A percentile compares a stretch with the other conserved stretches of the same genome.
Evolutionary conservation across 208 protist genomes (phyloP).

Genomic region (Leishmania braziliensis): DNA sequence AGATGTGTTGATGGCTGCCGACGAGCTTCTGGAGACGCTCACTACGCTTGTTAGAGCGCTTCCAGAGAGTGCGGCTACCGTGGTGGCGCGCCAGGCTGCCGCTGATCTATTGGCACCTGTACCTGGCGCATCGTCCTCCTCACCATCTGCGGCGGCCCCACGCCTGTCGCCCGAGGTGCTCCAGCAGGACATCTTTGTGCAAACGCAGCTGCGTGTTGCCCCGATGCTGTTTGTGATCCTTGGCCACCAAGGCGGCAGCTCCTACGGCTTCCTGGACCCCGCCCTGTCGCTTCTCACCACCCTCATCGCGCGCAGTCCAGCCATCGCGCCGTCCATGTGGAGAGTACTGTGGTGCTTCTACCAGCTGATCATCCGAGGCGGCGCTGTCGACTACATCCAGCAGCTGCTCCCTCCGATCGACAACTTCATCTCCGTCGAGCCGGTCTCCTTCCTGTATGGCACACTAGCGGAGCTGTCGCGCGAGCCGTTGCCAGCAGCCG

Average conservation of each 20-base stretch:
- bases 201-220: conserved; percentile 61
- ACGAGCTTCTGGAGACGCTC: conserved; percentile 87
- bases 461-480: conserved; percentile 24
- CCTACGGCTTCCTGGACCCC: conserved; percentile 88
- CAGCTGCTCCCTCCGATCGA: conserved; percentile 90
- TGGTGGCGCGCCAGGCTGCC: conserved; percentile 14
- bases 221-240: conserved; percentile 83
- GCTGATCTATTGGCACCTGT: conserved; percentile 8
- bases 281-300: conserved; percentile 83
- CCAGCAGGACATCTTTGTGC: conserved; percentile 52
- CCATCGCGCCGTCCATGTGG: conserved; percentile 65
- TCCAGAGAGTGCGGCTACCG: conserved; percentile 34
- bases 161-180: conserved; percentile 12
- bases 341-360: conserved; percentile 70
- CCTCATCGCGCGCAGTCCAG: conserved; percentile 77
- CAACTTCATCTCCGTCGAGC: conserved; percentile 87
- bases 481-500: conserved; percentile 24
- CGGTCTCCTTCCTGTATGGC: conserved; percentile 60
- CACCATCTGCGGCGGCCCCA: background rate
- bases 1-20: conserved; percentile 73
- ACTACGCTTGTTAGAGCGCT: conserved; percentile 74
- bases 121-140: background rate
- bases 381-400: conserved; percentile 86
- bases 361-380: conserved; percentile 57
- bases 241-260: conserved; percentile 60